Conservation (phyloP, 192 early-diverging fungal genomes). For the Coemansia sp. region DNA sequence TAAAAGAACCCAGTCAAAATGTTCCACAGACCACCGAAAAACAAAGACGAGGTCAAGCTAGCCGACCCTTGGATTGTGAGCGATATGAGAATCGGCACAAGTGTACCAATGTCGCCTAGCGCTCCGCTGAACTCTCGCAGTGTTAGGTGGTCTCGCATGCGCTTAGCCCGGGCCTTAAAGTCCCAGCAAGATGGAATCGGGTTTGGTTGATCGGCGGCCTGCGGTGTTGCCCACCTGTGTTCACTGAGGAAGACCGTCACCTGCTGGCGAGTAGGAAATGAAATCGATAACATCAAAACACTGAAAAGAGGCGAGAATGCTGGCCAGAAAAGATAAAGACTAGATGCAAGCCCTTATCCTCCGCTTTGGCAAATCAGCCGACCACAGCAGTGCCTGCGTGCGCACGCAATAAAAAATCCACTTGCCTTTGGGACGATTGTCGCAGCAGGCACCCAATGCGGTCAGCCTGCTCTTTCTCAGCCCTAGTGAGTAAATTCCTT, state of each 20-base stretch:
- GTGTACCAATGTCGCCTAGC: slow-evolving; percentile 77
- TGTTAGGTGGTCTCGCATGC: slow-evolving; percentile 45
- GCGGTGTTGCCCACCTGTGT: slow-evolving; percentile 28
- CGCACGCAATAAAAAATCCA: neutral
- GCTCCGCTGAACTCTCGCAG: slow-evolving; percentile 61
- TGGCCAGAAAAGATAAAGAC: neutral
- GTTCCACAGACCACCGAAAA: slow-evolving; percentile 89
- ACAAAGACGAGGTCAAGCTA: slow-evolving; percentile 72
- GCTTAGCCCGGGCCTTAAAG: slow-evolving; percentile 26
- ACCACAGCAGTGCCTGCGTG: neutral
- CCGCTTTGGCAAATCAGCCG: neutral
- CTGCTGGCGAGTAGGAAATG: slow-evolving; percentile 39
- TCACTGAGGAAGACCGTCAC: slow-evolving; percentile 30
- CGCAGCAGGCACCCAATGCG: neutral
- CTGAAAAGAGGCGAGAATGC: neutral
- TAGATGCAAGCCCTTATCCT: neutral
- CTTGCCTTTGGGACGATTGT: neutral
- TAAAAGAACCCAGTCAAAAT: slow-evolving; percentile 75
- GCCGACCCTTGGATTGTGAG: slow-evolving; percentile 70
- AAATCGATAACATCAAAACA: slow-evolving; percentile 8
- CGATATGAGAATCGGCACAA: slow-evolving; percentile 84
- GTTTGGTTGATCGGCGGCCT: slow-evolving; percentile 13
- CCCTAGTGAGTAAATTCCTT: slow-evolving; percentile 17
- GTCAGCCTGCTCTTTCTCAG: slow-evolving; percentile 5
- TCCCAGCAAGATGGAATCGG: slow-evolving; percentile 50